phyloP scores from a whole-genome alignment of 140 eudicot species.

The Erigeron philadelphicus region DNA sequence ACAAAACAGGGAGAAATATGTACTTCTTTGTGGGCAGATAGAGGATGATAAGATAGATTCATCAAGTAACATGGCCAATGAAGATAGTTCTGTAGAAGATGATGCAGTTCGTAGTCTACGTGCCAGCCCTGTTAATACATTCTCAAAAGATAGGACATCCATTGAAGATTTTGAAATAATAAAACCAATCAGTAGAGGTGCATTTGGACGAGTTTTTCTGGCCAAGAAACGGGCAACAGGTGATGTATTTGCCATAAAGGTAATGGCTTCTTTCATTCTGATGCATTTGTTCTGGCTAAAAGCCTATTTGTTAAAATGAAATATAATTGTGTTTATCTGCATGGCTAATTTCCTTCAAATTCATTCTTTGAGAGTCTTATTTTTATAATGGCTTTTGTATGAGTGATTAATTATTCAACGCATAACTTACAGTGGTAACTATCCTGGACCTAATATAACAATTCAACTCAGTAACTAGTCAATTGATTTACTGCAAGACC shows the following conservation, averaged over 20 bases:
- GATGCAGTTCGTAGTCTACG: slow-evolving; percentile 83
- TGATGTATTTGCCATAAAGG: slow-evolving; percentile 98
- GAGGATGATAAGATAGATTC: slow-evolving; percentile 79
- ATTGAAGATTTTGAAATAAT: slow-evolving; percentile 99
- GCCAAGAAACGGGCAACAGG: slow-evolving; percentile 97
- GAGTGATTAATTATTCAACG: too few species aligned
- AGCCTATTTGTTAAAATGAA: background rate
- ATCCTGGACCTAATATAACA: too few species aligned
- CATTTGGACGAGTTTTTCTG: slow-evolving; percentile 94
- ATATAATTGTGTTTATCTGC: background rate
- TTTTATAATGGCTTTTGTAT: background rate
- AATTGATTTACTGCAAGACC: too few species aligned
- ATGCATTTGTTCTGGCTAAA: slow-evolving; percentile 13
- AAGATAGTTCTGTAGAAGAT: slow-evolving; percentile 81
- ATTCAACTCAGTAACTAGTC: too few species aligned
- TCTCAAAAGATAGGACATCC: slow-evolving; percentile 82
- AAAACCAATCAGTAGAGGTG: slow-evolving; percentile 97
- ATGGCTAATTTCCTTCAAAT: background rate
- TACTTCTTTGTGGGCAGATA: slow-evolving; percentile 85
- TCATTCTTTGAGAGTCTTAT: background rate
- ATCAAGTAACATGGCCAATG: slow-evolving; percentile 47
- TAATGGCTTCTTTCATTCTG: slow-evolving; percentile 34
- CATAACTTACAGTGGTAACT: too few species aligned
- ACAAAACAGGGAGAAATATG: slow-evolving; percentile 86
- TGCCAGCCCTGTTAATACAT: slow-evolving; percentile 82